Conservation (phyloP, 1,139 yeast genomes). For the Debaryomyces subglobosus region DNA sequence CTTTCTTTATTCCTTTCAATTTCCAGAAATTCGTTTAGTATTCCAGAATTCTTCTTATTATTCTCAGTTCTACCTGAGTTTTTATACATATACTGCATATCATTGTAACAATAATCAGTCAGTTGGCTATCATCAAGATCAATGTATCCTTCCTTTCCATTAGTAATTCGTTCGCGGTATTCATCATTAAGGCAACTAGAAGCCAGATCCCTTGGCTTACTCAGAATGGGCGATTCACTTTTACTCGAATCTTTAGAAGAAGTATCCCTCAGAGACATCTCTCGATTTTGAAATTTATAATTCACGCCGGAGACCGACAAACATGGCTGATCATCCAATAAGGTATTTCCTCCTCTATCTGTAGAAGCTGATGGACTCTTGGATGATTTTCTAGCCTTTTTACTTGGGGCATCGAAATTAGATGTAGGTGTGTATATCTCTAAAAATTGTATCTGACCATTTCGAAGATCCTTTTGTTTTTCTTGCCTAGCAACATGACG, state of each 20-base stretch:
- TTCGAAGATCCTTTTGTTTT: slow-evolving; percentile 8
- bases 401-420: not conserved
- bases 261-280: not conserved
- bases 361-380: not conserved
- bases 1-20: not conserved
- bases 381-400: not conserved
- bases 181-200: not conserved
- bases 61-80: not conserved
- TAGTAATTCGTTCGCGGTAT: not conserved
- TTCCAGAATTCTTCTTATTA: not conserved
- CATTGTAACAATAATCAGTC: not conserved
- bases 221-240: not conserved
- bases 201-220: too few species aligned
- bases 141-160: not conserved
- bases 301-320: not conserved
- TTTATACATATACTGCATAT: not conserved
- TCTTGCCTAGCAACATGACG: slow-evolving; percentile 24
- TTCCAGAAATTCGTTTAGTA: not conserved
- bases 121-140: not conserved
- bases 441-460: slow-evolving; percentile 1
- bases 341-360: not conserved
- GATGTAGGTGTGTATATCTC: slow-evolving; percentile 5
- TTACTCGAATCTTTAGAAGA: not conserved
- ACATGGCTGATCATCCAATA: not conserved
- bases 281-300: not conserved